These are phyloP conservation scores for Gentiana straminea DNA, from an alignment of 257 asterid genomes.

Conservation along the genomic window DNA sequence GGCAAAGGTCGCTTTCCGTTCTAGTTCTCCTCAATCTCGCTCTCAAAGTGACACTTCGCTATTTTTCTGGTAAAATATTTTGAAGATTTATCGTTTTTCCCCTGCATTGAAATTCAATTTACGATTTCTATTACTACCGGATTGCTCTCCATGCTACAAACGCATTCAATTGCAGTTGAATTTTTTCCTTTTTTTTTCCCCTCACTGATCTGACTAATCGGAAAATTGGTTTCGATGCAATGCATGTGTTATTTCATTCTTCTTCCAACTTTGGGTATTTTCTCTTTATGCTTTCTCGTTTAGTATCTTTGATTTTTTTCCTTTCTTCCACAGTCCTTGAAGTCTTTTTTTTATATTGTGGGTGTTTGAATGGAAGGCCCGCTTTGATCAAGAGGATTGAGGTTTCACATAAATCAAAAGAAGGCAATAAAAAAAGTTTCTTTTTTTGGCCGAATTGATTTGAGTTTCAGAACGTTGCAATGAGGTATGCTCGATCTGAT, in stretches of 20 bases:
- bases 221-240: slow-evolving; percentile 16
- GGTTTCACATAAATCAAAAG: not conserved
- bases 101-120: slow-evolving; percentile 15
- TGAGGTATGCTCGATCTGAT: slow-evolving; percentile 43
- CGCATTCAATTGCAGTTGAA: slow-evolving; percentile 29
- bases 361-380: slow-evolving; percentile 7
- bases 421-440: slow-evolving; percentile 6
- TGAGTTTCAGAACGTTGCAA: slow-evolving; percentile 17
- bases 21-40: not conserved
- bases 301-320: not conserved
- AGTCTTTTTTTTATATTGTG: not conserved
- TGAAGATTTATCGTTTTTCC: slow-evolving; percentile 17
- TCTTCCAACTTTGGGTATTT: slow-evolving; percentile 6
- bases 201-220: slow-evolving; percentile 22
- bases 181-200: slow-evolving; percentile 15
- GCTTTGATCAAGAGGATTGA: slow-evolving; percentile 3
- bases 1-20: not conserved
- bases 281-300: slow-evolving; percentile 13
- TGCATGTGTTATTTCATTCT: slow-evolving; percentile 29
- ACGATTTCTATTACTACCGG: slow-evolving; percentile 9
- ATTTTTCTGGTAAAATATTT: not conserved
- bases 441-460: slow-evolving; percentile 9
- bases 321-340: not conserved
- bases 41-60: slow-evolving; percentile 1
- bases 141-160: slow-evolving; percentile 19